phyloP scores from a whole-genome alignment of 1,284 basidiomycete species.

The Trichosporon sp. region DNA sequence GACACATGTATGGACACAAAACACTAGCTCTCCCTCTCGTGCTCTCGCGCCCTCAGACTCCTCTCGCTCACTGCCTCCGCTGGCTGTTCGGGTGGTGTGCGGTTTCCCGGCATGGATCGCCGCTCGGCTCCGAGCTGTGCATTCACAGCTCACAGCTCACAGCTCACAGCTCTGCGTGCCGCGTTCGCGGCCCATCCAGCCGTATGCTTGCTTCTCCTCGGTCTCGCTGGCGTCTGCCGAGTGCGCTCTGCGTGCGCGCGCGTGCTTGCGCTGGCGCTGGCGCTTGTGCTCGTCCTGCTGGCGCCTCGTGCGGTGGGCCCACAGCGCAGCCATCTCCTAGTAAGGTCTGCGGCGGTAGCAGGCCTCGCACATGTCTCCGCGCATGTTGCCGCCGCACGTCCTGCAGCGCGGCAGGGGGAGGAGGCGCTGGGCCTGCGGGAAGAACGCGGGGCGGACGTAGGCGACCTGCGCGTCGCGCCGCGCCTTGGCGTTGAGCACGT shows the following conservation, averaged over 20 bases:
- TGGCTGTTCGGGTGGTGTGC: too few relatives aligned
- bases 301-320: not conserved
- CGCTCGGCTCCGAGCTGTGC: too few relatives aligned
- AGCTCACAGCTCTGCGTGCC: too few relatives aligned
- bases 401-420: not conserved
- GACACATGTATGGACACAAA: not conserved
- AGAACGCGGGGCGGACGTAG: not conserved
- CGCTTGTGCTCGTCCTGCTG: too few relatives aligned
- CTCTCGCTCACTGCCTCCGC: too few relatives aligned
- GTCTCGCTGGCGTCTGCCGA: too few relatives aligned
- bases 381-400: not conserved
- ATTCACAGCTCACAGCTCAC: too few relatives aligned
- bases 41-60: not conserved
- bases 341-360: not conserved
- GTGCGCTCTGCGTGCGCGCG: too few relatives aligned
- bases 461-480: not conserved
- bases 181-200: too few relatives aligned
- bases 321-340: not conserved
- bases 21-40: not conserved
- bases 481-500: slow-evolving; percentile 37
- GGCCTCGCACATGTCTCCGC: not conserved
- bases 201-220: too few relatives aligned
- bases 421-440: not conserved
- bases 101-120: too few relatives aligned
- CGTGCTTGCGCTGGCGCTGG: too few relatives aligned